These are phyloP conservation scores for Leptographium galeiforme DNA, from an alignment of 2,329 filamentous ascomycete genomes.

Conservation along the genomic window DNA sequence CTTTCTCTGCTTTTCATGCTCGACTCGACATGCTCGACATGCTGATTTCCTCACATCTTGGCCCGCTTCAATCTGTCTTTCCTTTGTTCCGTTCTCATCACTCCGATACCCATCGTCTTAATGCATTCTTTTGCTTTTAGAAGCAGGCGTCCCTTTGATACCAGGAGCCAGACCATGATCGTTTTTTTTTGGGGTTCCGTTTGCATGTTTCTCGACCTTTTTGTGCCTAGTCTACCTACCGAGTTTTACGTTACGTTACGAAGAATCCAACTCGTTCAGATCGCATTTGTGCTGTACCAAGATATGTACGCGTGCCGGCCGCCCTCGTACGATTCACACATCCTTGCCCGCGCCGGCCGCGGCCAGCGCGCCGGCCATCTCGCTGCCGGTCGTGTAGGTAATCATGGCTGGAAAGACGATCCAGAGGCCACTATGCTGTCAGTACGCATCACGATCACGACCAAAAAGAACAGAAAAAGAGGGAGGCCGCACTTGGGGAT, in stretches of 20 bases:
- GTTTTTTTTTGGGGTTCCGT: too few species aligned
- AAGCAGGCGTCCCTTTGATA: too few species aligned
- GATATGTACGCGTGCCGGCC: too few species aligned
- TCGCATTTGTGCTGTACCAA: too few species aligned
- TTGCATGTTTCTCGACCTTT: background rate
- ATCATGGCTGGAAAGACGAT: slow-evolving; percentile 39
- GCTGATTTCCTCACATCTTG: background rate
- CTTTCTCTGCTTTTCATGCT: background rate
- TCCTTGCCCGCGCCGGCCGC: slow-evolving; percentile 14
- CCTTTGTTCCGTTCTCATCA: background rate
- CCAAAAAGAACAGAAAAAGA: background rate
- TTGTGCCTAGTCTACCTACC: background rate
- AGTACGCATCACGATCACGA: background rate
- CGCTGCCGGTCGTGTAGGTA: slow-evolving; percentile 32
- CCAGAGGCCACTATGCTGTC: slow-evolving; percentile 35
- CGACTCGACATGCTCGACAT: background rate
- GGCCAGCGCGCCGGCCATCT: slow-evolving; percentile 34
- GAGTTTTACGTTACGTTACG: too few species aligned
- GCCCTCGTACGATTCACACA: slow-evolving; percentile 20
- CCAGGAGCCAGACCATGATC: too few species aligned
- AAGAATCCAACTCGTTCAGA: too few species aligned
- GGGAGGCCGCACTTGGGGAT: slow-evolving; percentile 35
- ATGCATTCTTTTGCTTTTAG: background rate
- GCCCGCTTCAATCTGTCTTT: background rate
- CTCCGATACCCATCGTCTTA: background rate